phyloP scores from a whole-genome alignment of 2,329 filamentous ascomycete genomes.

The Coccinonectria pachysandricola region DNA sequence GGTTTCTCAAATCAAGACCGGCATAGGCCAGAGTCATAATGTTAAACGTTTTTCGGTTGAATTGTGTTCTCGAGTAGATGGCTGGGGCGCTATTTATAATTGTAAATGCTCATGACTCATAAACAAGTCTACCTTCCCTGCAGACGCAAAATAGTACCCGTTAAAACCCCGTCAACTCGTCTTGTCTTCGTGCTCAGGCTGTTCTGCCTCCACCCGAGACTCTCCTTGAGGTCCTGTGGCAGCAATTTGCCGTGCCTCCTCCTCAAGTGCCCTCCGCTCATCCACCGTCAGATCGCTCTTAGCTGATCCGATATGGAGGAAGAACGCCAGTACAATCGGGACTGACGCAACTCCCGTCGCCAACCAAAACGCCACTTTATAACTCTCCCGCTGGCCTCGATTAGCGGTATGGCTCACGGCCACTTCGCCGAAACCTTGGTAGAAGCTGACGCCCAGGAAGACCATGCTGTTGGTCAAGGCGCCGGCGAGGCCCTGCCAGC shows the following conservation, averaged over 20 bases:
- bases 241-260: constrained; percentile 3
- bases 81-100: no score
- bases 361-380: constrained; percentile 18
- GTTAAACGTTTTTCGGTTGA: no score
- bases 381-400: constrained; percentile 21
- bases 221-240: constrained; percentile 6
- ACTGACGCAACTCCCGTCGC: constrained; percentile 13
- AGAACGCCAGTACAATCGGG: constrained; percentile 11
- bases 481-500: constrained; percentile 53
- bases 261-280: constrained; percentile 14
- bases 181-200: no score
- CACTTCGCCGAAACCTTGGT: constrained; percentile 54
- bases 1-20: no score
- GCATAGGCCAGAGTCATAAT: no score
- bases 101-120: no score
- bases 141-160: no score
- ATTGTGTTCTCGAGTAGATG: no score
- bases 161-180: no score
- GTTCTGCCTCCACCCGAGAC: constrained; percentile 3
- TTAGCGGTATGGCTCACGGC: constrained; percentile 31
- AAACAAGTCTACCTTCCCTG: no score
- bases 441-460: constrained; percentile 53
- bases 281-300: constrained; percentile 19
- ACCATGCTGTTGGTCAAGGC: constrained; percentile 52
- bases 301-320: constrained; percentile 16